Evolutionary conservation across 2,329 filamentous ascomycete genomes (phyloP).

Genomic region (Sphaceloma murrayae): DNA sequence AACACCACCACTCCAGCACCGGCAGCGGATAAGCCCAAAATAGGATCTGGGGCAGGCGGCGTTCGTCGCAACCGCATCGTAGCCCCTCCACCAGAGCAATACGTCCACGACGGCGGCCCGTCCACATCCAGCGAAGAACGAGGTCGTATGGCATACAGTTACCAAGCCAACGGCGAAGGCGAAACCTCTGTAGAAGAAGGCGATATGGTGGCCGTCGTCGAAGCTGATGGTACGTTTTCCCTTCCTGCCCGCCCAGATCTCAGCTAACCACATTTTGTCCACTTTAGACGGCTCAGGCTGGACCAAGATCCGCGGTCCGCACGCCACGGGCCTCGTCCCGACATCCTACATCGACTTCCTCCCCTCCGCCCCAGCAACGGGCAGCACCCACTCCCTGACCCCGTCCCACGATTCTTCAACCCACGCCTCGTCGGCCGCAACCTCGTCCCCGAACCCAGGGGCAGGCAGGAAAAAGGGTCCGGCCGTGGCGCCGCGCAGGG

Average conservation of each 20-base stretch:
- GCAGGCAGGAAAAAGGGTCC: slow-evolving; percentile 73
- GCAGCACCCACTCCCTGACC: slow-evolving; percentile 3
- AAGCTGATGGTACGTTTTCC: slow-evolving; percentile 65
- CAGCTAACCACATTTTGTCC: slow-evolving; percentile 19
- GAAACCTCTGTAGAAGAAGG: slow-evolving; percentile 76
- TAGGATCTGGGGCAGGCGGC: slow-evolving; percentile 20
- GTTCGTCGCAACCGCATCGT: slow-evolving; percentile 59
- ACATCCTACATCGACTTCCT: slow-evolving; percentile 70
- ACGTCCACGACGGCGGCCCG: slow-evolving; percentile 54
- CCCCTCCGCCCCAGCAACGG: slow-evolving; percentile 41
- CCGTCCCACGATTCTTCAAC: slow-evolving; percentile 19
- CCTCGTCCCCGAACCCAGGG: slow-evolving; percentile 42
- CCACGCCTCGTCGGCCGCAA: slow-evolving; percentile 53
- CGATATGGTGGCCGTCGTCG: slow-evolving; percentile 64
- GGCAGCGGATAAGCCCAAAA: slow-evolving; percentile 18
- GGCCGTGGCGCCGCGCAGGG: slow-evolving; percentile 78
- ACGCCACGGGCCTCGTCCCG: slow-evolving; percentile 76
- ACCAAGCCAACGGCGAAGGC: slow-evolving; percentile 69
- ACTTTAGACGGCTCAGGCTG: slow-evolving; percentile 75
- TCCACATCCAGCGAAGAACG: slow-evolving; percentile 47
- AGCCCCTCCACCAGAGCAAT: slow-evolving; percentile 76
- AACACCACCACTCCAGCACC: slow-evolving; percentile 47
- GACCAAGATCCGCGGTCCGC: slow-evolving; percentile 64
- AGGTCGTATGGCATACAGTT: slow-evolving; percentile 84
- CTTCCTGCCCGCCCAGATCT: neutral